These are phyloP conservation scores for Stagonosporopsis chrysanthemi DNA, from an alignment of 2,329 filamentous ascomycete genomes.

Conservation along the genomic window DNA sequence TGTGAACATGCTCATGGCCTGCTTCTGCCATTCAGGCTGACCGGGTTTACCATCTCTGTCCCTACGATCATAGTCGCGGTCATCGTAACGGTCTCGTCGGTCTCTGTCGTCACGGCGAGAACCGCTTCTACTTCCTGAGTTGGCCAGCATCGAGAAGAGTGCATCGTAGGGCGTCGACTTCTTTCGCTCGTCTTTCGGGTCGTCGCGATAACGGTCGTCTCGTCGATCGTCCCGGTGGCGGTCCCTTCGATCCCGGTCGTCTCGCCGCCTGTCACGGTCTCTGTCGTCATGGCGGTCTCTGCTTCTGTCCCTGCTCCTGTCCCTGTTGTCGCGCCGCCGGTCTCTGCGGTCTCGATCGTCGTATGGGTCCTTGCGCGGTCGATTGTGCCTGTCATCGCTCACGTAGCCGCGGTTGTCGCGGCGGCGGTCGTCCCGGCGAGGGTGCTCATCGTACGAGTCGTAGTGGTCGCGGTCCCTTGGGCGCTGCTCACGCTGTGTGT, in stretches of 20 bases:
- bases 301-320: constrained; percentile 13
- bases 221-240: constrained; percentile 15
- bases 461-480: constrained; percentile 30
- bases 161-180: constrained; percentile 18
- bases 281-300: constrained; percentile 14
- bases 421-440: constrained; percentile 23
- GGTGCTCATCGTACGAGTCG: constrained; percentile 40
- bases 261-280: constrained; percentile 16
- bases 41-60: constrained; percentile 23
- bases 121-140: constrained; percentile 20
- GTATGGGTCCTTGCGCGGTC: constrained; percentile 26
- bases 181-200: constrained; percentile 28
- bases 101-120: constrained; percentile 27
- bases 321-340: constrained; percentile 23
- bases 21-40: constrained; percentile 40
- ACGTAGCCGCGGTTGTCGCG: constrained; percentile 37
- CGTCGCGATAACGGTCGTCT: constrained; percentile 21
- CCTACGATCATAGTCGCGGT: constrained; percentile 28
- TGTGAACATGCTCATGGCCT: constrained; percentile 44
- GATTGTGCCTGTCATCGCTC: constrained; percentile 35
- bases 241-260: constrained; percentile 25
- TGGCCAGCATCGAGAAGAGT: constrained; percentile 16
- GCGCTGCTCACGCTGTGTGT: constrained; percentile 28
- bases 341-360: constrained; percentile 24
- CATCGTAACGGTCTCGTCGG: constrained; percentile 25